Evolutionary conservation across 2,329 filamentous ascomycete genomes (phyloP).

Genomic region (Xylaria arbuscula): DNA sequence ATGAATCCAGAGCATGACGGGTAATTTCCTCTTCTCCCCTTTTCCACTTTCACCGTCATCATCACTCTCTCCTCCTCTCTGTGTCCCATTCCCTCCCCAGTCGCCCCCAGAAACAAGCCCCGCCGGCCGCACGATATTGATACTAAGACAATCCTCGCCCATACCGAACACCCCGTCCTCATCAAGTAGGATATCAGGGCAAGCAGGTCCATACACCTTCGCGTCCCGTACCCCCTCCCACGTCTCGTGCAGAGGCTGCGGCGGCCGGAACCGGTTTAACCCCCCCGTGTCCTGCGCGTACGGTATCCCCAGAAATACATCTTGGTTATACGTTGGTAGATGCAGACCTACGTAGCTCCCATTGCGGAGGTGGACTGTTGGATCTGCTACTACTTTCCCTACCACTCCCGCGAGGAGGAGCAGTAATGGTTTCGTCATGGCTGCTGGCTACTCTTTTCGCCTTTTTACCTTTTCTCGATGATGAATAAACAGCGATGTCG

Average conservation of each 20-base stretch:
- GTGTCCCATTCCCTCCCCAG: background rate
- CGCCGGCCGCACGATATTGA: conserved; percentile 49
- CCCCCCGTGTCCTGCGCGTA: conserved; percentile 55
- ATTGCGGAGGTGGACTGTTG: conserved; percentile 45
- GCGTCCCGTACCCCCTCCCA: conserved; percentile 55
- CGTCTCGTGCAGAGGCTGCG: conserved; percentile 52
- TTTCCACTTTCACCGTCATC: background rate
- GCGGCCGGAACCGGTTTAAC: conserved; percentile 52
- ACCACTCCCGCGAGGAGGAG: background rate
- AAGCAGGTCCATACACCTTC: conserved; percentile 57
- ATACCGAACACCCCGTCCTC: conserved; percentile 43
- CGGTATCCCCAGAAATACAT: conserved; percentile 56
- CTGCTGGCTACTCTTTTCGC: background rate
- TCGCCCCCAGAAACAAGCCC: conserved; percentile 23
- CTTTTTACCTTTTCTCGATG: background rate
- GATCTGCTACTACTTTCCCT: background rate
- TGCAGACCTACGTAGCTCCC: conserved; percentile 53
- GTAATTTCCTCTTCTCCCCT: conserved; percentile 35
- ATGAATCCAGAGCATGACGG: conserved; percentile 52
- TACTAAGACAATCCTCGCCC: conserved; percentile 50
- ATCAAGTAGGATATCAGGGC: conserved; percentile 41
- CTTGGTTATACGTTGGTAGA: conserved; percentile 54
- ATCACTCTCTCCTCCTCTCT: background rate
- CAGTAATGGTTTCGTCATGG: background rate
- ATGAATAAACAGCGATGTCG: too few species aligned